These are phyloP conservation scores for Quillaja saponaria DNA, from an alignment of 306 rosid genomes.

Conservation along the genomic window DNA sequence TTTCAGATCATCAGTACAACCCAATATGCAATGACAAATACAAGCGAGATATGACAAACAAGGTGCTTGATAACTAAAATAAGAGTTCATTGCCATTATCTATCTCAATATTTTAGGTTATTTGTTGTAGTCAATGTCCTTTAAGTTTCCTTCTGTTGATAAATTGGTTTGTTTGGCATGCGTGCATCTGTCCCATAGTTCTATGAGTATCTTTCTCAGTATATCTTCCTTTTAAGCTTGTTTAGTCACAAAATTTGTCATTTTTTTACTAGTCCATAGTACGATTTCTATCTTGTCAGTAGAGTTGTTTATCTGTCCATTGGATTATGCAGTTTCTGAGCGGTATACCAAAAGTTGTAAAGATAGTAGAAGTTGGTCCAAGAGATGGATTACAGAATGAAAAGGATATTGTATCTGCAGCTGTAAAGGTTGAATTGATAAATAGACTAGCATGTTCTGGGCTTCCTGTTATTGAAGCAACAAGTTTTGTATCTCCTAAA, in stretches of 20 bases:
- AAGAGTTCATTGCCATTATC: not conserved
- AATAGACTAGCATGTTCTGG: conserved; percentile 70
- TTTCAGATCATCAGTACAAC: conserved; percentile 42
- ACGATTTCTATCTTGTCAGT: too few species aligned
- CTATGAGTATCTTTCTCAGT: not conserved
- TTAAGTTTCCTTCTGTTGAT: conserved; percentile 3
- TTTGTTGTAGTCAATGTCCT: not conserved
- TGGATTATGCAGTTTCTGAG: conserved; percentile 52
- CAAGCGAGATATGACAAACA: conserved; percentile 37
- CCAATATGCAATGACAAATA: conserved; percentile 35
- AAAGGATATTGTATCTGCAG: conserved; percentile 68
- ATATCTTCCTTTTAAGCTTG: not conserved
- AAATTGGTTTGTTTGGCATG: conserved; percentile 6
- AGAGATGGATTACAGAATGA: conserved; percentile 96
- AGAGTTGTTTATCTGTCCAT: not conserved
- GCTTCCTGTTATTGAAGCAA: conserved; percentile 81
- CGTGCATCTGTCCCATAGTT: not conserved
- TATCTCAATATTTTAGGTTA: not conserved
- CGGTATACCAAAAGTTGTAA: conserved; percentile 68
- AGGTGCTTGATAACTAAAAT: conserved; percentile 43
- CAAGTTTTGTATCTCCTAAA: conserved; percentile 96
- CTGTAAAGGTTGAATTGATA: conserved; percentile 75
- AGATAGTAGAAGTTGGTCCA: conserved; percentile 97
- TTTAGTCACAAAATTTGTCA: too few species aligned
- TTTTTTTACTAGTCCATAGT: too few species aligned